phyloP scores from a whole-genome alignment of 495 filamentous ascomycete genomes.

The Chaetomium fimeti region DNA sequence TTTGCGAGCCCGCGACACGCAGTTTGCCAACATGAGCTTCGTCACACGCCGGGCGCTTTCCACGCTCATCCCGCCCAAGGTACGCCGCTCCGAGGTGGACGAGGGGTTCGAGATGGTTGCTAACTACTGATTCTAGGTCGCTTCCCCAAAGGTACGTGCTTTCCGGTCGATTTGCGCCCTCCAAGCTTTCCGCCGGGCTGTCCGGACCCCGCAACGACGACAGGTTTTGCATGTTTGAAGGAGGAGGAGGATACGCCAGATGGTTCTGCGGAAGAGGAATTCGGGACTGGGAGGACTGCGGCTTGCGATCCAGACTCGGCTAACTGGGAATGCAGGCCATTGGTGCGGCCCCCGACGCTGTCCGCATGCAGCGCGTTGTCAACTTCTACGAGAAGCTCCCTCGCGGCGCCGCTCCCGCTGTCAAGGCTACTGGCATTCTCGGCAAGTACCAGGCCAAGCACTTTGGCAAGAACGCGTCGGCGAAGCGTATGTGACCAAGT shows the following conservation, averaged over 20 bases:
- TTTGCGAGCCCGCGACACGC: conserved; percentile 30
- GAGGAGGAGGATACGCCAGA: not conserved
- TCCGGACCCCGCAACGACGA: not conserved
- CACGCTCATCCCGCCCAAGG: conserved; percentile 98
- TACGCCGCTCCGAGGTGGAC: conserved; percentile 44
- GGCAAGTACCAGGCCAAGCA: conserved; percentile 89
- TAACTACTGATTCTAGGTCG: conserved; percentile 53
- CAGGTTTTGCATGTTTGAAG: not conserved
- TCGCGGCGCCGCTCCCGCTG: conserved; percentile 77
- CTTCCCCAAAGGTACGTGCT: conserved; percentile 84
- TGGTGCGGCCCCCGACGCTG: conserved; percentile 88
- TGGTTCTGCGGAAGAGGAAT: not conserved
- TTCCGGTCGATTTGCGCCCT: conserved; percentile 12
- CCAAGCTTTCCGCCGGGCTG: not conserved
- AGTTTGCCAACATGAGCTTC: conserved; percentile 77
- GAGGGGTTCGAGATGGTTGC: conserved; percentile 18
- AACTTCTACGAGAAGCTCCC: conserved; percentile 98
- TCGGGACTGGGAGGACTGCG: not conserved
- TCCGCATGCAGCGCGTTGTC: conserved; percentile 93
- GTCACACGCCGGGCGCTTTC: conserved; percentile 85
- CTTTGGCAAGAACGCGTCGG: conserved; percentile 88
- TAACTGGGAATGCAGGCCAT: conserved; percentile 61
- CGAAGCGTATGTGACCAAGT: conserved; percentile 67
- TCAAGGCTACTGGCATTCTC: conserved; percentile 73
- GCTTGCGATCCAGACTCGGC: not conserved